Evolutionary conservation across 2,329 filamentous ascomycete species (phyloP).

Genomic region (Neonectria magnoliae): DNA sequence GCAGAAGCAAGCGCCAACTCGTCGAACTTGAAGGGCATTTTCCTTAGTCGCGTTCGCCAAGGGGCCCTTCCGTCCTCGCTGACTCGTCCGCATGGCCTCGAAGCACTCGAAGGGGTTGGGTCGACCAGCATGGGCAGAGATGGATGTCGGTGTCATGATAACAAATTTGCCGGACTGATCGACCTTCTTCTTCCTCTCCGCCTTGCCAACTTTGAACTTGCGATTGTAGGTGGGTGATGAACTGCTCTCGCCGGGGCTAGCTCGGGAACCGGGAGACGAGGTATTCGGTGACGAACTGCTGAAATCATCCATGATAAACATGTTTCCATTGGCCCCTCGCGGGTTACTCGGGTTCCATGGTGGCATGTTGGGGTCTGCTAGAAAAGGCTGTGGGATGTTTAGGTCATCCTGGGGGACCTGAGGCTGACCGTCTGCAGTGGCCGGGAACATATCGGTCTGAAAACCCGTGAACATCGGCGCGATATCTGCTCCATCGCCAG

Average conservation of each 20-base stretch:
- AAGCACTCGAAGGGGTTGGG: conserved; percentile 66
- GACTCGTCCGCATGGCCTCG: conserved; percentile 62
- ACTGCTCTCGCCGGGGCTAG: conserved; percentile 34
- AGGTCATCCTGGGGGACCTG: conserved; percentile 46
- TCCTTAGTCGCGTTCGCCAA: conserved; percentile 64
- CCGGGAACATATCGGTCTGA: conserved; percentile 43
- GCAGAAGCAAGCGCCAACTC: conserved; percentile 67
- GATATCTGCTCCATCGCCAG: conserved; percentile 43
- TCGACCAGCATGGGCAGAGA: conserved; percentile 60
- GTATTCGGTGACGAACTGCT: conserved; percentile 50
- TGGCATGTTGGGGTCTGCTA: conserved; percentile 48
- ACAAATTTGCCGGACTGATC: conserved; percentile 60
- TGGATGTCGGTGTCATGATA: conserved; percentile 64
- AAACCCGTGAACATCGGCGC: conserved; percentile 47
- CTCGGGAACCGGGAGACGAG: conserved; percentile 43
- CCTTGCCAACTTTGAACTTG: conserved; percentile 55
- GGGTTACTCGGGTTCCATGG: conserved; percentile 56
- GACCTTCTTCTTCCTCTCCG: conserved; percentile 57
- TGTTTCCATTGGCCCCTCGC: conserved; percentile 42
- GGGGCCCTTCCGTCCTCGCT: conserved; percentile 66
- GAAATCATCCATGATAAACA: conserved; percentile 53
- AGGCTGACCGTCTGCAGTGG: conserved; percentile 35
- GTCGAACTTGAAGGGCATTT: conserved; percentile 63
- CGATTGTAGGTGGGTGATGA: conserved; percentile 50
- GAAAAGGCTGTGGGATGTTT: conserved; percentile 51